Base-by-base conservation (phyloP, 768 basidiomycete species). In the Cystobasidium onofrii region DNA sequence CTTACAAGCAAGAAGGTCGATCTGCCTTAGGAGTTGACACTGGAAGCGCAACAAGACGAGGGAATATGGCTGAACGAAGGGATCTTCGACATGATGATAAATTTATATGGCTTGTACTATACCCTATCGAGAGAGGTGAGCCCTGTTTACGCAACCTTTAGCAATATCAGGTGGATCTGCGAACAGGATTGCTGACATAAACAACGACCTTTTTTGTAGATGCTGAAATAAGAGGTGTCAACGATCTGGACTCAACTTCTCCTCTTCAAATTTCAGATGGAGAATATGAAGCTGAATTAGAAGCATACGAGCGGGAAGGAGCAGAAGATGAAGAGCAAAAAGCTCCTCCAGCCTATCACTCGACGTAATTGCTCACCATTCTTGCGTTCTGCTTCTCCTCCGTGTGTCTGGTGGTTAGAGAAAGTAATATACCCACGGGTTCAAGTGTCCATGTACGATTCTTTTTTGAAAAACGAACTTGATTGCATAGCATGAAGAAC, bases 71-170 rank as follows among this genome's bases (percentile, higher is more conserved):
- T 4, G 27, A 64, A 44, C 6, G 43, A 18, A 27, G 43, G 12
- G 63, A 64, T 13, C 25, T 27, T 31, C 25, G 29, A 18, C 6
- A 36, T 10, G 36, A 39, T n/a, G 63, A 64, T 36, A 34, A 39
- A 34, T 20, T 44, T 7, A 39, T 64, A 25, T 64, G 63, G 63
- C 34, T 64, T 20, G 63, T 64, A 13, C 33, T 64, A 23, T 64
- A 64, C 25, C 33, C 63, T 4, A 4, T 44, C 15, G 63, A 39
- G 25, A 10, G 29, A 39, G 63, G 63, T 64, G 34, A 64, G 63
- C 36, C 34, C 15, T 9, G 6, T 12, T 39, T 6, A 15, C 15
- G 15, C 39, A 39, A n/a, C n/a, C n/a, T n/a, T n/a, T n/a, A n/a
- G n/a, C n/a, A n/a, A n/a, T n/a, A n/a, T n/a, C n/a, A n/a, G n/a